Evolutionary conservation across 495 filamentous ascomycete genomes (phyloP).

Genomic region (Penicillium manginii): DNA sequence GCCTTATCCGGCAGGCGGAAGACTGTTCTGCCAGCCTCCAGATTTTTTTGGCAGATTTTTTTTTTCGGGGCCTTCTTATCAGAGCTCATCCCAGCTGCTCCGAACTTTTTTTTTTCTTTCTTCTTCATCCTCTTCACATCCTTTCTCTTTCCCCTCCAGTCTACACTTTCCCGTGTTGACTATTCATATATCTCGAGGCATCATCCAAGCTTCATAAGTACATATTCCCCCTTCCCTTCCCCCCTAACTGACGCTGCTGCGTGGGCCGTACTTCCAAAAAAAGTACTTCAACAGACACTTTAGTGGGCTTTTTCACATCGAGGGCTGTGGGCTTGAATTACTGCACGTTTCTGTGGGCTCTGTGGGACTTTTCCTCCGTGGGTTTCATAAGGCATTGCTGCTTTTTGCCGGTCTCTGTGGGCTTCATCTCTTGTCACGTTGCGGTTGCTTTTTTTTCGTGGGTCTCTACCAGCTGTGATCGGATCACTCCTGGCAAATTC

Average conservation of each 20-base stretch:
- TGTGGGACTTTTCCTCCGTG: constrained; percentile 44
- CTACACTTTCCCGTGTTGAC: constrained; percentile 20
- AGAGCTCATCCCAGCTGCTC: constrained; percentile 30
- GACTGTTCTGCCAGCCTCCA: constrained; percentile 36
- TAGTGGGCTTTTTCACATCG: constrained; percentile 50
- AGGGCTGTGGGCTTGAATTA: constrained; percentile 55
- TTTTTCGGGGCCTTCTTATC: constrained; percentile 42
- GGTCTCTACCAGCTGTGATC: constrained; percentile 44
- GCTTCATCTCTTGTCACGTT: constrained; percentile 53
- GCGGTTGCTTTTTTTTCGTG: constrained; percentile 47
- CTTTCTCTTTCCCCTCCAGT: constrained; percentile 15
- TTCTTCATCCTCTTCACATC: constrained; percentile 26
- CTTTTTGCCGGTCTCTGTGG: constrained; percentile 53
- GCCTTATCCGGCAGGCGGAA: constrained; percentile 29
- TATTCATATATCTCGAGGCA: constrained; percentile 18
- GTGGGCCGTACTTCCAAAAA: constrained; percentile 43
- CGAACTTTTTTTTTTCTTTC: constrained; percentile 26
- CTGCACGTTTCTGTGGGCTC: constrained; percentile 48
- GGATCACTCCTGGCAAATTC: constrained; percentile 35
- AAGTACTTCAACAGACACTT: constrained; percentile 52
- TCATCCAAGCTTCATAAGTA: constrained; percentile 22
- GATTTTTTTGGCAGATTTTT: constrained; percentile 40
- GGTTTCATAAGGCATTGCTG: constrained; percentile 49
- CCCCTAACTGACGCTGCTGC: constrained; percentile 41
- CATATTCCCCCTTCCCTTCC: constrained; percentile 17